Base-by-base conservation (phyloP, 768 basidiomycete genomes). In the Dioszegia hungarica region DNA sequence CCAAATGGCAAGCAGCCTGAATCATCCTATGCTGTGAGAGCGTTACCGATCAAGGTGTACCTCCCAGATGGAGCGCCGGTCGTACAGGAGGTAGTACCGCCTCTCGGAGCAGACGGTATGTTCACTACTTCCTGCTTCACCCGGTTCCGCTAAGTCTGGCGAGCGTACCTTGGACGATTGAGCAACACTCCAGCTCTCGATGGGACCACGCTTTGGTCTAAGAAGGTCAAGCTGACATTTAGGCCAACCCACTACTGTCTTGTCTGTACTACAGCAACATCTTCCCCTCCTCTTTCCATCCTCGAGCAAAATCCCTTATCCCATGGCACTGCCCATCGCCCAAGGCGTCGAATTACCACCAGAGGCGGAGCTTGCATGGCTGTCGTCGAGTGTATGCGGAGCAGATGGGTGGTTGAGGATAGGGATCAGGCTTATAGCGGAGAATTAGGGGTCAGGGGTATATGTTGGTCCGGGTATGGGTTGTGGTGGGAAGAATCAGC, bases 321-420 rank as follows among this genome's bases (percentile, higher is more conserved):
- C 68, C 1, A 80, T 87, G 33, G 92, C 89, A 12, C 87, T 84
- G 64, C 83, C 87, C 0, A 75, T 95, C 44, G 79, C 93, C 12
- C 94, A 97, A 72, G 94, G 95, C 12, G 85, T 97, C 19, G 76
- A 82, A 2, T 77, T 86, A 1, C 95, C 94, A 1, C 80, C 83
- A 8, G 91, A 95, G 28, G 82, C 90, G 5, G 94, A 98, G 70
- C 81, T 97, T 77, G 90, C 87, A 4, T 95, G 94, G 93, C 75
- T 98, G n/a, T 88, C 90, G 10, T 86, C 89, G 19, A 91, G 90
- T 66, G 79, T 97, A 77, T 84, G 86, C 12, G 92, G 91, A 8
- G 90, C 91, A 12, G 95, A 98, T 69, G 95, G 95, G 5, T 98
- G 92, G 92, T 81, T 94, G 27, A 88, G 89, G 72, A 81, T 97